A percentile compares a stretch with the other conserved stretches of the same genome.
phyloP scores from a whole-genome alignment of 2,329 filamentous ascomycete genomes.

The Aspergillus clavatus region DNA sequence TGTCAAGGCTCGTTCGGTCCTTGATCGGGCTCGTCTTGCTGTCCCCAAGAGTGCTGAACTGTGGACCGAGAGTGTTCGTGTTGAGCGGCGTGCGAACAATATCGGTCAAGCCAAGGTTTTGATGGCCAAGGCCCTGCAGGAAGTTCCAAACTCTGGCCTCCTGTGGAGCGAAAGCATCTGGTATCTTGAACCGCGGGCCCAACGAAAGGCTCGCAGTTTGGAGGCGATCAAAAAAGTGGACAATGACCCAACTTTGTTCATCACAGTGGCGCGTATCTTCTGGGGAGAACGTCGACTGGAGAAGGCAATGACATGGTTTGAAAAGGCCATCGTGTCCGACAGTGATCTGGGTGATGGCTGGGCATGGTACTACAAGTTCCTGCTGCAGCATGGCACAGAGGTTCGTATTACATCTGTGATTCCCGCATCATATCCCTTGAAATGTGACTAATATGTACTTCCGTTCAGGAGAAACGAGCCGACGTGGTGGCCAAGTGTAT shows the following conservation, averaged over 20 bases:
- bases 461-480: constrained; percentile 66
- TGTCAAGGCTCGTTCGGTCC: constrained; percentile 88
- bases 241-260: constrained; percentile 81
- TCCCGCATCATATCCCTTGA: background rate
- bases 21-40: constrained; percentile 83
- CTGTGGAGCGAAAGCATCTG: constrained; percentile 95
- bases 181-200: constrained; percentile 84
- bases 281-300: constrained; percentile 90
- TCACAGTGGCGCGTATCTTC: constrained; percentile 90
- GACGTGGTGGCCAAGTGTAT: constrained; percentile 80
- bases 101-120: constrained; percentile 77
- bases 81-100: constrained; percentile 85
- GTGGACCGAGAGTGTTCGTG: constrained; percentile 89
- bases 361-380: constrained; percentile 97
- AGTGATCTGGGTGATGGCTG: constrained; percentile 85
- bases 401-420: constrained; percentile 32
- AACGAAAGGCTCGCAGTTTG: constrained; percentile 83
- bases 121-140: constrained; percentile 90
- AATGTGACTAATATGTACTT: background rate
- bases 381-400: constrained; percentile 85
- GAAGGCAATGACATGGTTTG: constrained; percentile 95
- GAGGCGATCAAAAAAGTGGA: constrained; percentile 98
- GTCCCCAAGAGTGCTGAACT: constrained; percentile 79
- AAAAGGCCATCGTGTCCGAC: constrained; percentile 86
- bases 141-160: constrained; percentile 79